A percentile compares a stretch with the other conserved stretches of the same genome.
Evolutionary conservation across 169 alveolate species (phyloP).

Genomic region (Miamiensis avidus): DNA sequence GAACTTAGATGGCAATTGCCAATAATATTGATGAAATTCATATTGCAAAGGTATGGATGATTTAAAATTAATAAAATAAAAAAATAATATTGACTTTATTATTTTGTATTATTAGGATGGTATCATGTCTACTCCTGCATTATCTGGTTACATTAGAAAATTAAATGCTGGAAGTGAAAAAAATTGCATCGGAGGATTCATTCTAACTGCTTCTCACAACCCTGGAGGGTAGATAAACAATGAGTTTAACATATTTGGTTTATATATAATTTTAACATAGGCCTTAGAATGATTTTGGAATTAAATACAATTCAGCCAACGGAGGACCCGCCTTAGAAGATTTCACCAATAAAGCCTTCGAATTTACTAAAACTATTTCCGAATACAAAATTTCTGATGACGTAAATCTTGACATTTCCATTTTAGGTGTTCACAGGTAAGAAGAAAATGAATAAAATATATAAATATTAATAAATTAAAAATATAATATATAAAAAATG

Average conservation of each 20-base stretch:
- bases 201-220: conserved; percentile 95
- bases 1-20: conserved; percentile 86
- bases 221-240: conserved; percentile 89
- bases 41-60: conserved; percentile 58
- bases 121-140: conserved; percentile 94
- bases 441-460: not conserved
- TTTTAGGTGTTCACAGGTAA: no score
- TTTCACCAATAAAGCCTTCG: conserved; percentile 80
- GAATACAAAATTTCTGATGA: conserved; percentile 50
- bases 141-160: conserved; percentile 89
- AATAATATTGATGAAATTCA: conserved; percentile 78
- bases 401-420: conserved; percentile 22
- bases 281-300: conserved; percentile 93
- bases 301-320: conserved; percentile 90
- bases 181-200: conserved; percentile 90
- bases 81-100: no score
- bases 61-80: no score
- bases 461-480: no score
- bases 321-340: conserved; percentile 94
- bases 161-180: conserved; percentile 70
- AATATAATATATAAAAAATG: conserved; percentile 8
- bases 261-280: not conserved
- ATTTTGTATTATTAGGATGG: conserved; percentile 70
- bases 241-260: not conserved
- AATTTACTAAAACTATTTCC: conserved; percentile 58